Evolutionary conservation across 768 basidiomycete genomes (phyloP).

Genomic region (Russula griseocarnosa): DNA sequence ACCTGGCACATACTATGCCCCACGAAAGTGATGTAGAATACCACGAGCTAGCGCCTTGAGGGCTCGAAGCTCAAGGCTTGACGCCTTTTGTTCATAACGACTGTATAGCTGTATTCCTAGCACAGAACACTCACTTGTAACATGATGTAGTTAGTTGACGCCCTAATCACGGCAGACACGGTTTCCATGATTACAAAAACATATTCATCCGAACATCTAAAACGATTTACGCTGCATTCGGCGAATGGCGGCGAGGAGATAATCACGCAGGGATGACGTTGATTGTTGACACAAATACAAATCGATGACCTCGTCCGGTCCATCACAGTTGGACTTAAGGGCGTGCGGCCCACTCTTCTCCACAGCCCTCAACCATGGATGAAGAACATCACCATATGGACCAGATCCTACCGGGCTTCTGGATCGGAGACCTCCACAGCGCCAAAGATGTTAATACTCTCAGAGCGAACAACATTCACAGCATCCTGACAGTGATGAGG

Average conservation of each 20-base stretch:
- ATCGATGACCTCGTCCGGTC: slow-evolving; percentile 6
- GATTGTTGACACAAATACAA: slow-evolving; percentile 16
- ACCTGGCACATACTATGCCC: neutral
- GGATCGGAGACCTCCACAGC: slow-evolving; percentile 78
- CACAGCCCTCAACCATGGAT: slow-evolving; percentile 13
- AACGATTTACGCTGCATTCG: neutral
- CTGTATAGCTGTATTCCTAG: slow-evolving; percentile 21
- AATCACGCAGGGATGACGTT: slow-evolving; percentile 1
- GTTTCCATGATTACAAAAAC: slow-evolving; percentile 9
- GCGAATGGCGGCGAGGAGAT: slow-evolving; percentile 1
- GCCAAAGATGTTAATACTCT: slow-evolving; percentile 61
- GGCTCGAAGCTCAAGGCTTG: slow-evolving; percentile 11
- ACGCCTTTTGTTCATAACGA: slow-evolving; percentile 1
- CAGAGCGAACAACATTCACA: slow-evolving; percentile 67
- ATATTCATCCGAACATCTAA: neutral
- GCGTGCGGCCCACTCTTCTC: neutral
- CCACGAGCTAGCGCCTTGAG: slow-evolving; percentile 4
- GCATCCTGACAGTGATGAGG: slow-evolving; percentile 69
- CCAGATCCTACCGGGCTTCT: slow-evolving; percentile 72
- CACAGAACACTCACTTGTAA: slow-evolving; percentile 6
- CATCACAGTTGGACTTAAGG: neutral
- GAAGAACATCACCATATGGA: slow-evolving; percentile 49
- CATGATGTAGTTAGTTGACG: slow-evolving; percentile 12
- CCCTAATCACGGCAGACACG: neutral
- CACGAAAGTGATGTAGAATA: slow-evolving; percentile 19